Evolutionary conservation across 1,284 basidiomycete genomes (phyloP).

Genomic region (Sporisorium iseilematis-ciliati): DNA sequence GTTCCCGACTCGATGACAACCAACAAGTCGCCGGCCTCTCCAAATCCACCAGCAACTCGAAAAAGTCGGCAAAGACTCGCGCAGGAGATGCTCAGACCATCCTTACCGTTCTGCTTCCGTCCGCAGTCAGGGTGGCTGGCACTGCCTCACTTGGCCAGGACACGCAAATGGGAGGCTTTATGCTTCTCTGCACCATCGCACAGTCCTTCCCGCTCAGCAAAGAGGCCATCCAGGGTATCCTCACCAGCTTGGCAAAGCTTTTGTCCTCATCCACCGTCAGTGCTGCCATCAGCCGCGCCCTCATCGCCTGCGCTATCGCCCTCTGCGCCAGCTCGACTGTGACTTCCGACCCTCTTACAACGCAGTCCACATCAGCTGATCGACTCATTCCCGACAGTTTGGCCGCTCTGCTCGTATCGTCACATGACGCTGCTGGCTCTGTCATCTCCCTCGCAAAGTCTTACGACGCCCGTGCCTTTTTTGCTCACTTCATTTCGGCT

Average conservation of each 20-base stretch:
- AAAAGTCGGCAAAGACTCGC: conserved; percentile 34
- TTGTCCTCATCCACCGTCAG: conserved; percentile 16
- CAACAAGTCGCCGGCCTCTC: conserved; percentile 67
- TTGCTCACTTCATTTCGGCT: conserved; percentile 44
- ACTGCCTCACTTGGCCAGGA: conserved; percentile 47
- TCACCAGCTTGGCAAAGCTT: conserved; percentile 47
- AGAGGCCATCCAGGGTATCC: conserved; percentile 53
- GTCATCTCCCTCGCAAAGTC: conserved; percentile 29
- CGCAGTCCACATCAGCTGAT: conserved; percentile 21
- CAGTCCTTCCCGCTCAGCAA: conserved; percentile 58
- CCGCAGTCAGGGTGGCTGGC: conserved; percentile 56
- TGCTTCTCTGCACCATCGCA: conserved; percentile 63
- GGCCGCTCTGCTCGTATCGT: conserved; percentile 35
- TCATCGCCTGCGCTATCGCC: conserved; percentile 53
- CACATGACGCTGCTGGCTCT: conserved; percentile 26
- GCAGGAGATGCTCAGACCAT: conserved; percentile 59
- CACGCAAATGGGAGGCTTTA: conserved; percentile 56
- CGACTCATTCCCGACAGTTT: conserved; percentile 49
- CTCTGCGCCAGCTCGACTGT: conserved; percentile 52
- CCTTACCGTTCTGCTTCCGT: conserved; percentile 69
- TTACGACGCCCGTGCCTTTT: conserved; percentile 55
- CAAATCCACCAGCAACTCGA: conserved; percentile 52
- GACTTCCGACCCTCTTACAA: conserved; percentile 27
- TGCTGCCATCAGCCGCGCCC: conserved; percentile 43
- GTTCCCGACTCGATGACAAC: conserved; percentile 68